These are phyloP conservation scores for Gypsophila paniculata DNA, from an alignment of 179 eudicot species.

Conservation along the genomic window DNA sequence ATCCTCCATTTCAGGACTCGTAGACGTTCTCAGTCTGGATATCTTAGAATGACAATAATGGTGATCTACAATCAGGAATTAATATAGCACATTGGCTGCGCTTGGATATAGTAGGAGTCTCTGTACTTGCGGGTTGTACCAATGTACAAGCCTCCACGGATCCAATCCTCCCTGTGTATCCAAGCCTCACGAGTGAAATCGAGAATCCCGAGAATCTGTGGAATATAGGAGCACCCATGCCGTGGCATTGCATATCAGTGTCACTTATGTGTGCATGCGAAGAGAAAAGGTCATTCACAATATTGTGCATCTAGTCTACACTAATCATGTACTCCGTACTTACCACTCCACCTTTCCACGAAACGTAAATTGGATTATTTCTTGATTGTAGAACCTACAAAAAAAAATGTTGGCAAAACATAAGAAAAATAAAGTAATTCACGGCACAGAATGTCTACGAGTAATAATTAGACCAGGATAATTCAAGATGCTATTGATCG, in stretches of 20 bases:
- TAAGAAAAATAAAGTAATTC: neutral
- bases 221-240: neutral
- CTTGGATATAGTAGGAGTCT: constrained; percentile 86
- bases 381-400: constrained; percentile 77
- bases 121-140: constrained; percentile 81
- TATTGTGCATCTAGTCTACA: neutral
- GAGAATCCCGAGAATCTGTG: constrained; percentile 73
- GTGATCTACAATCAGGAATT: constrained; percentile 39
- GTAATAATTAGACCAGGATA: neutral
- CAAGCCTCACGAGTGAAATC: constrained; percentile 77
- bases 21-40: neutral
- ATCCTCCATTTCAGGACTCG: neutral
- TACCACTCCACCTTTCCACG: constrained; percentile 99
- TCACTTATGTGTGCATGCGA: neutral
- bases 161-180: constrained; percentile 97
- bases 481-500: neutral
- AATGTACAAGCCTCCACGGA: constrained; percentile 65
- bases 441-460: neutral
- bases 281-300: neutral
- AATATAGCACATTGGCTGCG: constrained; percentile 82
- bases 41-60: neutral
- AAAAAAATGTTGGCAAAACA: constrained; percentile 15
- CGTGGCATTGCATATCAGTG: neutral
- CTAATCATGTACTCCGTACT: constrained; percentile 24
- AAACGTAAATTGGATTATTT: constrained; percentile 55